Evolutionary conservation across 75 land plant species (phyloP), one percentile per base, ranked within the genome.

Genomic region (Pinus albicaulis): DNA sequence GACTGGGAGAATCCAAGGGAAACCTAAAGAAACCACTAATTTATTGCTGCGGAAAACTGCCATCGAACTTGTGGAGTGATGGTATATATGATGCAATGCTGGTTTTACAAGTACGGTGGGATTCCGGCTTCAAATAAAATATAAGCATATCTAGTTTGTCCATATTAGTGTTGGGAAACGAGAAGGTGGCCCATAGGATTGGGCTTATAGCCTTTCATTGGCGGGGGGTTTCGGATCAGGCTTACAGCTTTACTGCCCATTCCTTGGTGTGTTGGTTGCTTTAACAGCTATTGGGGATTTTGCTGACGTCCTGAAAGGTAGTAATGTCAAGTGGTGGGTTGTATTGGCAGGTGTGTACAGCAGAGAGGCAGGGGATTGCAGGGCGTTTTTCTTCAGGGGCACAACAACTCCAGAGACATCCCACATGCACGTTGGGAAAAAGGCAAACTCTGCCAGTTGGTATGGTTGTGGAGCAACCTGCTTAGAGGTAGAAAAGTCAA

Each of bases 381-480:
- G 52, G 52, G 52, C 52, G 52, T 48, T 48, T 48, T 66, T 38
- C 38, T 17, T 20, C 8, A 6, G n/a, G 44, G 8, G 70, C 31
- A 41, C 38, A 68, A 38, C 41, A 34, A 66, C 17, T 36, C 41
- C 52, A 41, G 20, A 38, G 71, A 68, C 24, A 68, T 68, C 71
- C 14, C 71, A 68, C 71, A 68, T 68, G 71, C 71, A 68, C 38
- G 71, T 52, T 68, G 71, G 22, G 71, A 68, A 68, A 68, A 68
- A 38, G 71, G 52, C 52, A 68, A 68, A 68, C 8, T 7, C 14
- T 68, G 71, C 71, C 71, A 68, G 71, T 68, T 68, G 71, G 71
- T 19, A 19, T n/a, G 53, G 52, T n/a, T 36, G 52, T 41, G 11
- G 11, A 36, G 48, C 71, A 68, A n/a, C n/a, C 52, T 38, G 24